These are phyloP conservation scores for Pseudogymnoascus sp. DNA, from an alignment of 2,329 filamentous ascomycete species.

Conservation along the genomic window DNA sequence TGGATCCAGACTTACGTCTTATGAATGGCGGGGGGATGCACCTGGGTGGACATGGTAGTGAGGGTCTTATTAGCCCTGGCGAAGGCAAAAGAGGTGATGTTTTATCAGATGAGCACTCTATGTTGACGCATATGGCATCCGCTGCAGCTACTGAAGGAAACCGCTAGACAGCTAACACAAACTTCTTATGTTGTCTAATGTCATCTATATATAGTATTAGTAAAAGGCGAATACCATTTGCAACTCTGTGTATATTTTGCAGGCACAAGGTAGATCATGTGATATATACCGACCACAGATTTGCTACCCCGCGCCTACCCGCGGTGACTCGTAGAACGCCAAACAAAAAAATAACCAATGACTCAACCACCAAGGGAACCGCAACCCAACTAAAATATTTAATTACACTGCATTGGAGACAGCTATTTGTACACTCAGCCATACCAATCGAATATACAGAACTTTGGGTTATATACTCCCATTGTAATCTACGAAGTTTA, in stretches of 20 bases:
- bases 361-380: constrained; percentile 3
- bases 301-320: constrained; percentile 1
- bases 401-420: not conserved
- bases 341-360: constrained; percentile 6
- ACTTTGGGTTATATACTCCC: not conserved
- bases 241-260: not conserved
- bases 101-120: constrained; percentile 14
- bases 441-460: not conserved
- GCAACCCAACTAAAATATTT: not conserved
- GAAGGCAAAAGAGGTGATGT: constrained; percentile 13
- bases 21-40: constrained; percentile 9
- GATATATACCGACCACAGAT: not conserved
- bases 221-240: not conserved
- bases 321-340: not conserved
- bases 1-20: constrained; percentile 7
- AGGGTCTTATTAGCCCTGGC: not conserved
- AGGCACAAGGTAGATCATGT: not conserved
- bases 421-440: not conserved
- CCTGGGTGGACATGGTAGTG: not conserved
- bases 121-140: constrained; percentile 21
- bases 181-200: not conserved
- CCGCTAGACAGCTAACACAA: not conserved
- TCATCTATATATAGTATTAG: not conserved
- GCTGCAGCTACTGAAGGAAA: constrained; percentile 17
- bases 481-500: not conserved